Evolutionary conservation across 202 grass and related monocot species (phyloP), one percentile per base, ranked within the genome.

Genomic region (Zoysia matrella): DNA sequence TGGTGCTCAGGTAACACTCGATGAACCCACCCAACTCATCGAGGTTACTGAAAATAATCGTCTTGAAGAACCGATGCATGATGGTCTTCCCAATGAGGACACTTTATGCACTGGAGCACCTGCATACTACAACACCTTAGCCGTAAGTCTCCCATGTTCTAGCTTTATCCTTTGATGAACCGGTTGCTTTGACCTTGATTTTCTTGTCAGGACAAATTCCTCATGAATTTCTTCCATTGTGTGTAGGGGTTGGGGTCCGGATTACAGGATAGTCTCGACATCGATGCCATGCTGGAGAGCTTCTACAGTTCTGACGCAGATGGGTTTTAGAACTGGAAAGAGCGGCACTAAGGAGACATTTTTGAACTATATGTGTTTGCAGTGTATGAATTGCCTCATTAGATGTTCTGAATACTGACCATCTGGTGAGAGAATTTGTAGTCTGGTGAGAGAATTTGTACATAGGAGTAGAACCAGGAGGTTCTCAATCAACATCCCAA

Each of bases 231-330:
- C 9, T 75, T 36, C n/a, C 55, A 15, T 62, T 7, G 73, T 45
- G 18, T 2, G 1, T 61, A 89, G 86, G 86, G 84, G 42, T 52
- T 81, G 16, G 56, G 52, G 2, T 54, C 81, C 0, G 72, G 72
- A 13, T 84, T 72, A 8, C 83, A 78, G 47, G 86, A 92, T 4
- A 78, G 22, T 22, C 22, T 22, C 22, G 22, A 76, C 80, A 55
- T 84, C 47, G 51, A 10, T 10, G 76, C 11, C 40, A 83, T 48
- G 71, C 9, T 69, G 13, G 46, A 64, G 8, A 15, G 46, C 13
- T 76, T 83, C 62, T 22, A 22, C 22, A 22, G 22, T 22, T 22
- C 18, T 74, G 50, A 57, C 14, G 13, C 0, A 11, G 14, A 48
- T 6, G 41, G 5, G 10, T n/a, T 15, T 66, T 50, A n/a, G 50